Percentiles rank a stretch among this genome's conserved stretches.
These are phyloP conservation scores for Dunaliella primolecta DNA, from an alignment of 139 green algal genomes.

Conservation along the genomic window DNA sequence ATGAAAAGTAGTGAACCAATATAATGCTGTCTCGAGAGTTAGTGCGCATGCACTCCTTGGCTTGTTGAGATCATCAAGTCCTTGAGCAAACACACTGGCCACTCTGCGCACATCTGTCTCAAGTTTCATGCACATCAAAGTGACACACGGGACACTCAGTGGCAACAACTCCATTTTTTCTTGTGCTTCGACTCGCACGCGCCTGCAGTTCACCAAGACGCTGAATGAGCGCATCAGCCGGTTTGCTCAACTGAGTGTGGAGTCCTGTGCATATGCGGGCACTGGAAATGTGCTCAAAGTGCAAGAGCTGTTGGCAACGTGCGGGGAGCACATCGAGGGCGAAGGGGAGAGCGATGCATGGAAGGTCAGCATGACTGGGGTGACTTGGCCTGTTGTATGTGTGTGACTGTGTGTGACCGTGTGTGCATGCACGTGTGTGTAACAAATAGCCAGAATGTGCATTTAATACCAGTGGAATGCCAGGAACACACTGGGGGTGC, in stretches of 20 bases:
- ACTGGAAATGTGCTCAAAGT: slow-evolving; percentile 96
- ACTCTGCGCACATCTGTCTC: no score
- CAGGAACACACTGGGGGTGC: background rate
- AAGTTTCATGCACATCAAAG: no score
- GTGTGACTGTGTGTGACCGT: background rate
- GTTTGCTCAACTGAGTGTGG: slow-evolving; percentile 71
- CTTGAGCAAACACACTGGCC: no score
- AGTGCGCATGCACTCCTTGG: no score
- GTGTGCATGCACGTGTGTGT: background rate
- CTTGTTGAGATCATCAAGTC: no score
- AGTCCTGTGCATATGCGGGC: slow-evolving; percentile 89
- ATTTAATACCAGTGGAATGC: background rate
- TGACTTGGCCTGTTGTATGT: background rate
- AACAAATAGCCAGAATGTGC: background rate
- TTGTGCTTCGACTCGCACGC: no score
- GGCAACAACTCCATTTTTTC: no score
- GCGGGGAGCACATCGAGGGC: slow-evolving; percentile 83
- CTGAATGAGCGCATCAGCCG: slow-evolving; percentile 76
- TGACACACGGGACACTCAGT: no score
- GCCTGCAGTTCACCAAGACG: slow-evolving; percentile 78
- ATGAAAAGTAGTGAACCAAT: no score
- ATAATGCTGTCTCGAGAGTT: no score
- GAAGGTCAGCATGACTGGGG: slow-evolving; percentile 46
- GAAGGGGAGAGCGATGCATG: slow-evolving; percentile 53
- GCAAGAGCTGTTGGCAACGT: slow-evolving; percentile 86